Evolutionary conservation across 1,284 basidiomycete species (phyloP).

Genomic region (Ganoderma multipileum): DNA sequence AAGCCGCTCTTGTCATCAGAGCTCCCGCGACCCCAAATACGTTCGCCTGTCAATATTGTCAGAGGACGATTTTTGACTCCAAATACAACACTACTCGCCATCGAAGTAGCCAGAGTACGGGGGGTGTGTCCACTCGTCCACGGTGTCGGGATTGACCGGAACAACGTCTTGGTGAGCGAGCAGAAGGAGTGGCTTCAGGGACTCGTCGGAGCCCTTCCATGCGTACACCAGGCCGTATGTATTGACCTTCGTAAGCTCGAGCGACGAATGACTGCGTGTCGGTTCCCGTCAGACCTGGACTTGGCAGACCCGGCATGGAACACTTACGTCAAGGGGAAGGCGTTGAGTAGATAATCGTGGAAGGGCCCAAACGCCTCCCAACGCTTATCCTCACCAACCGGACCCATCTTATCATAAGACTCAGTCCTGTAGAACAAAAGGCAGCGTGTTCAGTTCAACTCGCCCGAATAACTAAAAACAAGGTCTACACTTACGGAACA

Average conservation of each 20-base stretch:
- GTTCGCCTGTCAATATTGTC: slow-evolving; percentile 43
- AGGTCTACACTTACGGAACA: slow-evolving; percentile 40
- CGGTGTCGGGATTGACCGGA: slow-evolving; percentile 60
- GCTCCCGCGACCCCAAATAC: slow-evolving; percentile 70
- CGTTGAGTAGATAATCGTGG: slow-evolving; percentile 49
- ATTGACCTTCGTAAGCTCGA: slow-evolving; percentile 64
- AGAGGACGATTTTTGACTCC: not conserved
- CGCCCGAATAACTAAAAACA: too few species aligned
- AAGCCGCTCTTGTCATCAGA: slow-evolving; percentile 69
- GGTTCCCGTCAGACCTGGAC: not conserved
- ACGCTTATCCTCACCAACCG: slow-evolving; percentile 50
- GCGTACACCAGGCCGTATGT: slow-evolving; percentile 70
- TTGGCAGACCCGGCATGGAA: not conserved
- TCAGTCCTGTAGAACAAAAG: slow-evolving; percentile 39
- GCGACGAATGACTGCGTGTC: slow-evolving; percentile 52
- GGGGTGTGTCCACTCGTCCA: slow-evolving; percentile 55
- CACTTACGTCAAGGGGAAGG: slow-evolving; percentile 50
- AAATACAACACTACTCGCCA: slow-evolving; percentile 27
- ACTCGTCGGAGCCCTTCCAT: slow-evolving; percentile 62
- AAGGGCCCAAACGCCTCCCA: slow-evolving; percentile 52
- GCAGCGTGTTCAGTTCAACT: not conserved
- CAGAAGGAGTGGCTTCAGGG: slow-evolving; percentile 70
- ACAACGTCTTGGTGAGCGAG: slow-evolving; percentile 73
- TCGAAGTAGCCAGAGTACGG: slow-evolving; percentile 47
- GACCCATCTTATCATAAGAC: slow-evolving; percentile 49